These are phyloP conservation scores for Saussurea involucrata DNA, from an alignment of 129 eudicot genomes.

Conservation along the genomic window DNA sequence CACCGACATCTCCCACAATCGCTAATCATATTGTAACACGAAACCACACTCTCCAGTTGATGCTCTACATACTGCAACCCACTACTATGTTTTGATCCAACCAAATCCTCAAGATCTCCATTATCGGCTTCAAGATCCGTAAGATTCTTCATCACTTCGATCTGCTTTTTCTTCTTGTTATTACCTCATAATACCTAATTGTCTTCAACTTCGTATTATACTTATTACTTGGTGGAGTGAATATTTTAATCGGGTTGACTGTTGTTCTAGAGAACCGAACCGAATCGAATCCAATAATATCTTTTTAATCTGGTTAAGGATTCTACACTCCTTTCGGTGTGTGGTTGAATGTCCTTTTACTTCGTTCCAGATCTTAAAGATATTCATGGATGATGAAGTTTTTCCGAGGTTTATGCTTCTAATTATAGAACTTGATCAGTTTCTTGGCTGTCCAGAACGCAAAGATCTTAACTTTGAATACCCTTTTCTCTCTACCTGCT, in stretches of 20 bases:
- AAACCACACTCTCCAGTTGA: not conserved
- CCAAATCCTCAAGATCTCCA: constrained; percentile 19
- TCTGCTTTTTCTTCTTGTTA: constrained; percentile 3
- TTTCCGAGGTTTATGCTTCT: not conserved
- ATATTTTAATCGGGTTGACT: not conserved
- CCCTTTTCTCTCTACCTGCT: not conserved
- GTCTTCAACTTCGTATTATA: not conserved
- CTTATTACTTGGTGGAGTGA: constrained; percentile 5
- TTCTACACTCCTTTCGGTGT: not conserved
- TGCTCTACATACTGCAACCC: not conserved
- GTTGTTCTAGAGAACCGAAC: not conserved
- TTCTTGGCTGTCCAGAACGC: not conserved
- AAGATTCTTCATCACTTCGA: constrained; percentile 19
- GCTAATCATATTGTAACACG: constrained; percentile 6
- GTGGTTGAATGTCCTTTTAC: constrained; percentile 1
- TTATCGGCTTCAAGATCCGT: constrained; percentile 24
- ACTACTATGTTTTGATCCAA: constrained; percentile 20
- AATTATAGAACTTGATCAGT: not conserved
- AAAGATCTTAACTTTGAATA: constrained; percentile 9
- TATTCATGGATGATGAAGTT: not conserved
- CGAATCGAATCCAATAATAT: not conserved
- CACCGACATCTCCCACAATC: constrained; percentile 15
- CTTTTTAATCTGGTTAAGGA: not conserved
- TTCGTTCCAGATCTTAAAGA: constrained; percentile 1
- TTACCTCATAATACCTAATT: not conserved